Percentiles rank a stretch among this genome's conserved stretches.
Conservation (phyloP, 257 asterid genomes). For the Nicotiana sylvestris region DNA sequence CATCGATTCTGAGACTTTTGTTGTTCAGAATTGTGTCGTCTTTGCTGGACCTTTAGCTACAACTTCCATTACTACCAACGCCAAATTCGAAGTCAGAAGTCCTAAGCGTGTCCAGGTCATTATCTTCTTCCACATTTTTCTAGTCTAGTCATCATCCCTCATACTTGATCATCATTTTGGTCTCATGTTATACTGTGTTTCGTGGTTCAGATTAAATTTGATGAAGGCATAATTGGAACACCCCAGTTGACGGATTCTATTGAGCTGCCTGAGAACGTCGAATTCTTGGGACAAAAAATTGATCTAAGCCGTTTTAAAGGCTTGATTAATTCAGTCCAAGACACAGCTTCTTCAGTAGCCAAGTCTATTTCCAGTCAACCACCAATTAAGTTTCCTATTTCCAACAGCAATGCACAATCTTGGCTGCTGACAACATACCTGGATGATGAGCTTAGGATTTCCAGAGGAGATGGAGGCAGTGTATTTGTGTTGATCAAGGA, state of each 20-base stretch:
- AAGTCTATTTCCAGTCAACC: slow-evolving; percentile 76
- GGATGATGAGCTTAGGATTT: slow-evolving; percentile 74
- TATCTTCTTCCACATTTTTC: not conserved
- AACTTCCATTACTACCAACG: slow-evolving; percentile 68
- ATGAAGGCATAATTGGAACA: slow-evolving; percentile 81
- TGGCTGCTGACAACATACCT: slow-evolving; percentile 96
- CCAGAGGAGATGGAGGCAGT: slow-evolving; percentile 88
- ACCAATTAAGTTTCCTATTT: slow-evolving; percentile 67
- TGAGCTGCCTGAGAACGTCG: slow-evolving; percentile 65
- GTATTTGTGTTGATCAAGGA: slow-evolving; percentile 78
- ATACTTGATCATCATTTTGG: not conserved
- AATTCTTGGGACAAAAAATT: slow-evolving; percentile 70
- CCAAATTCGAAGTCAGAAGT: slow-evolving; percentile 91
- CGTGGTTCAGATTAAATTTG: slow-evolving; percentile 64
- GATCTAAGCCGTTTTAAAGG: slow-evolving; percentile 84
- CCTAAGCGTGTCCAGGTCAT: slow-evolving; percentile 91
- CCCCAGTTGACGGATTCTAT: slow-evolving; percentile 91
- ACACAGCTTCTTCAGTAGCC: slow-evolving; percentile 78
- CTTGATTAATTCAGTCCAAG: slow-evolving; percentile 67
- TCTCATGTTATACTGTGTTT: not conserved
- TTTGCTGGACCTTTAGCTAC: slow-evolving; percentile 78
- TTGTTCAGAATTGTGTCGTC: slow-evolving; percentile 70
- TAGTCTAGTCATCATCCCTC: not conserved
- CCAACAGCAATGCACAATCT: slow-evolving; percentile 53
- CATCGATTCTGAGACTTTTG: slow-evolving; percentile 57